These are phyloP conservation scores for Stropharia rugosoannulata DNA, from an alignment of 768 basidiomycete species.

Conservation along the genomic window DNA sequence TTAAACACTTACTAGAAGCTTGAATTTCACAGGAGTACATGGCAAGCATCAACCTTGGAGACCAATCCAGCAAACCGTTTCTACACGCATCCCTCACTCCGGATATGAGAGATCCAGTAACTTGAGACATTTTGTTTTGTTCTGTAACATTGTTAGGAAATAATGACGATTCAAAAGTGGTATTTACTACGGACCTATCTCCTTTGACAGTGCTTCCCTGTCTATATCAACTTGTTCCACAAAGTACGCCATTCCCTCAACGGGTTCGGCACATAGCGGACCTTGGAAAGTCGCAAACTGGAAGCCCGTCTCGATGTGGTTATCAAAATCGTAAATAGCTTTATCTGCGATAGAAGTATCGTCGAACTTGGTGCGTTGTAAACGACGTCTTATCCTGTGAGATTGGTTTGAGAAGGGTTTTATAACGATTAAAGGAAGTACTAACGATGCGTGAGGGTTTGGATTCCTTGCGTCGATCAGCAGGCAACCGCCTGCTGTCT, in stretches of 20 bases:
- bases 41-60: conserved; percentile 92
- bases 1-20: conserved; percentile 75
- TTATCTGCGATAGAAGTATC: conserved; percentile 31
- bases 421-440: conserved; percentile 11
- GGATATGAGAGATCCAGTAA: conserved; percentile 89
- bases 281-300: conserved; percentile 94
- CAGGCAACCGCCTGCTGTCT: conserved; percentile 81
- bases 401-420: conserved; percentile 11
- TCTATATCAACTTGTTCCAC: conserved; percentile 76
- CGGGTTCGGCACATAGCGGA: conserved; percentile 92
- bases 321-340: conserved; percentile 62
- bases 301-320: conserved; percentile 88
- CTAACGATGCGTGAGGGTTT: conserved; percentile 53
- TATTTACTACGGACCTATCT: conserved; percentile 51
- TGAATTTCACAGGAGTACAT: conserved; percentile 99
- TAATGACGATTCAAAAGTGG: neutral
- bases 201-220: conserved; percentile 54
- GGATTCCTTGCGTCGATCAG: conserved; percentile 71
- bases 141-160: conserved; percentile 38
- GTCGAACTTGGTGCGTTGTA: conserved; percentile 38
- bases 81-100: conserved; percentile 87
- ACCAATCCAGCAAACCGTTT: conserved; percentile 93
- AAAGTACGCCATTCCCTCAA: conserved; percentile 91
- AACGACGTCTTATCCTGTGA: conserved; percentile 49
- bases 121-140: conserved; percentile 78